These are phyloP conservation scores for Corylus heterophylla DNA, from an alignment of 306 rosid species.

Conservation along the genomic window DNA sequence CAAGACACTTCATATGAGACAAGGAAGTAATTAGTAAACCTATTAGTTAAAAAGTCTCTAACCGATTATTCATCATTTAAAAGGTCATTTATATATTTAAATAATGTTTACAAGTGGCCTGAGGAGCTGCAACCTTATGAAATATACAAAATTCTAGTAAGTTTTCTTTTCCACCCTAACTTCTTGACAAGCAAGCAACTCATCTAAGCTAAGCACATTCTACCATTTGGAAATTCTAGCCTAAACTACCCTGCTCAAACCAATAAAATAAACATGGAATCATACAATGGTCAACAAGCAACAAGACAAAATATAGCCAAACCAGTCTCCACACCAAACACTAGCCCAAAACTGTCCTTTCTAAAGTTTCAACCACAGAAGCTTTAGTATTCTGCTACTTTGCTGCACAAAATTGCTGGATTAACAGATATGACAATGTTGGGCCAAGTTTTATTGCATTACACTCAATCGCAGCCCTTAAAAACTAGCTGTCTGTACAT, in stretches of 20 bases:
- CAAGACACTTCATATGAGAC: background rate
- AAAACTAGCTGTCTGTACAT: background rate
- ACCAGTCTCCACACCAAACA: too few species aligned
- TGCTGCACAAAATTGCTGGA: background rate
- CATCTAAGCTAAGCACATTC: conserved; percentile 2
- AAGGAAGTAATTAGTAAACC: background rate
- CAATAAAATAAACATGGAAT: background rate
- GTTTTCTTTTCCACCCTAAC: background rate
- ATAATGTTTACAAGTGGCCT: background rate
- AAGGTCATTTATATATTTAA: background rate
- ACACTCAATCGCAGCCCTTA: background rate
- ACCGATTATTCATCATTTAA: background rate
- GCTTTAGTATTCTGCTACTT: background rate
- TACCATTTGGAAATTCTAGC: background rate
- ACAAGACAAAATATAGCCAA: too few species aligned
- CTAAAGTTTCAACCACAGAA: background rate
- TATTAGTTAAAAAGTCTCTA: background rate
- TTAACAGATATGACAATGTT: background rate
- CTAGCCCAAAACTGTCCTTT: background rate
- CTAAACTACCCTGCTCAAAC: background rate
- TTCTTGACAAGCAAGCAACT: background rate
- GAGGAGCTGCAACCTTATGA: background rate
- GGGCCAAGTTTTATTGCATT: background rate
- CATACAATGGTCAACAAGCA: background rate
- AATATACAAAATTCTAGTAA: background rate